Base-by-base conservation (phyloP, 331 rosid genomes). In the Ulmus americana region DNA sequence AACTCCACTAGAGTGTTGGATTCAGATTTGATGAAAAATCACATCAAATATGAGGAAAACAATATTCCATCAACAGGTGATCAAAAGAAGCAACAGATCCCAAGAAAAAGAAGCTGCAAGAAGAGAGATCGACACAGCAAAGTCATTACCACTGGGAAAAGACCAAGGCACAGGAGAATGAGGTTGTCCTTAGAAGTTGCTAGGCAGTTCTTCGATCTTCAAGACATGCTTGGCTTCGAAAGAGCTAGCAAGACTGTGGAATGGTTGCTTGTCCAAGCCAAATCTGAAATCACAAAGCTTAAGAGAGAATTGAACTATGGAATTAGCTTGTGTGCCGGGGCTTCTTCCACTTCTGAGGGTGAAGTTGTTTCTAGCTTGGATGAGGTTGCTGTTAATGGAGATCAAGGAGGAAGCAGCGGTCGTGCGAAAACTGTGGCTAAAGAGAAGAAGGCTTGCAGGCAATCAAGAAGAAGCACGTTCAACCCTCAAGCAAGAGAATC, bases 221-320 rank as follows among this genome's bases (percentile, higher is more conserved):
- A 94, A 75, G 99, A 94, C 65, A 68, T 80, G 85, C 60, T 94
- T 12, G 91, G 88, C 3, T 86, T 79, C 45, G 99, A 94, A 62
- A 89, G 88, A 75, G 91, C 90, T 0, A 94, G 99, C 84, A 90
- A 90, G 64, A 90, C 99, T 0, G 95, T 94, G 5, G 97, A 85
- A 47, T 94, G 99, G 99, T 18, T 94, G 35, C 82, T 94, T 5
- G 65, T 58, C 63, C 86, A 85, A 71, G 78, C 97, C 0, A 79
- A 63, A 14, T 35, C 65, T 2, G 91, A 75, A 49, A 94, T 94
- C 75, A 74, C 74, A 64, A 84, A 81, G 20, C 85, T 94, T 3
- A 73, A 69, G 6, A 74, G 72, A 15, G 82, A 84, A 8, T 61
- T 71, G 43, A 81, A 81, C 50, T 41, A 49, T 38, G 65, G 48